Evolutionary conservation across 2,329 filamentous ascomycete species (phyloP).

Genomic region (Penicillium sp.): DNA sequence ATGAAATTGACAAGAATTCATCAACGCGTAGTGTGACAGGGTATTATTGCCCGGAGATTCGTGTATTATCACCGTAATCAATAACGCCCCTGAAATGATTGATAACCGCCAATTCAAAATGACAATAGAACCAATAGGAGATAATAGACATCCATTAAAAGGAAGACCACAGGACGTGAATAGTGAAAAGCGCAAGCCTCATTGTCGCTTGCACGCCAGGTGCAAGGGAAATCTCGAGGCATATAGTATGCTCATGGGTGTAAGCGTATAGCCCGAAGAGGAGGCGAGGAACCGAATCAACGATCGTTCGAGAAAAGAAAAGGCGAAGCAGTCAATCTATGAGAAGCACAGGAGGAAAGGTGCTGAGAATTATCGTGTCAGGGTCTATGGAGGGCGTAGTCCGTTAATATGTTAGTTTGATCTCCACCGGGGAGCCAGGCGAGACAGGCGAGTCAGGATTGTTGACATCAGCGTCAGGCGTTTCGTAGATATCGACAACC

Average conservation of each 20-base stretch:
- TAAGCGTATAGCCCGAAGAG: neutral
- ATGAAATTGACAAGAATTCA: conserved; percentile 9
- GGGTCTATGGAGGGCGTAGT: conserved; percentile 19
- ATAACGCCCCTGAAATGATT: conserved; percentile 27
- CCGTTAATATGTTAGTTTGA: conserved; percentile 54
- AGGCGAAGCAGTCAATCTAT: neutral
- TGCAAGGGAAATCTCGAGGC: neutral
- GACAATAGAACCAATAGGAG: conserved; percentile 10
- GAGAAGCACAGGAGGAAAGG: neutral
- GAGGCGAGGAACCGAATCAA: neutral
- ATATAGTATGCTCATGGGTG: neutral
- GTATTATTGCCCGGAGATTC: conserved; percentile 44
- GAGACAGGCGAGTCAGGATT: conserved; percentile 14
- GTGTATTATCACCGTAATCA: conserved; percentile 43
- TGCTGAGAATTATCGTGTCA: neutral
- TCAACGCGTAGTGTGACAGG: conserved; percentile 30
- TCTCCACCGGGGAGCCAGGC: conserved; percentile 41
- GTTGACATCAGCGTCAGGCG: conserved; percentile 9
- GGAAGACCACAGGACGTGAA: neutral
- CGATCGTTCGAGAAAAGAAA: neutral
- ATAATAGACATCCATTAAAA: conserved; percentile 7
- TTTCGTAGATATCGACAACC: conserved; percentile 67
- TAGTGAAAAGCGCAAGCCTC: neutral
- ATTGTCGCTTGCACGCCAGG: conserved; percentile 9
- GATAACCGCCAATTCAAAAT: conserved; percentile 19